These are phyloP conservation scores for Sugiyamaella americana DNA, from an alignment of 805 yeast genomes.

Conservation along the genomic window DNA sequence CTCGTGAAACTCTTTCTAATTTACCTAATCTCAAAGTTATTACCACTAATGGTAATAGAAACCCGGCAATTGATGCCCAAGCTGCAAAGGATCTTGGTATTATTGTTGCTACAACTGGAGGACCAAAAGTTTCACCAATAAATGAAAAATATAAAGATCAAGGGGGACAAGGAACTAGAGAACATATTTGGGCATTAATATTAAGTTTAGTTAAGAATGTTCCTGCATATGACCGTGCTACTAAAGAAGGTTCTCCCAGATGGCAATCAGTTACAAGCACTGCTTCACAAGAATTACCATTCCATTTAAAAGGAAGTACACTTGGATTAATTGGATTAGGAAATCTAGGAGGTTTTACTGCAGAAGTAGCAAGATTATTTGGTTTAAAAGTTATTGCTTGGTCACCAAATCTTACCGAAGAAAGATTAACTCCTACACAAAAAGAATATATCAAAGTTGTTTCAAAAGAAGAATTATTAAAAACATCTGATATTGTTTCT, in stretches of 20 bases:
- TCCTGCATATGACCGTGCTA: slow-evolving; percentile 15
- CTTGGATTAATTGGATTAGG: slow-evolving; percentile 22
- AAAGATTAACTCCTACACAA: slow-evolving; percentile 9
- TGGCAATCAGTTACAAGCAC: slow-evolving; percentile 20
- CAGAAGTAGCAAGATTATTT: slow-evolving; percentile 18
- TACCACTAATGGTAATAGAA: slow-evolving; percentile 20
- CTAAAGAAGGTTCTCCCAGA: slow-evolving; percentile 7
- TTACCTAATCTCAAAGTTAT: slow-evolving; percentile 21
- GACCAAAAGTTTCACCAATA: not conserved
- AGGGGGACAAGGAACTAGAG: slow-evolving; percentile 18
- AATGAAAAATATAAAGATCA: not conserved
- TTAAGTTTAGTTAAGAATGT: slow-evolving; percentile 16
- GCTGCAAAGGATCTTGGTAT: slow-evolving; percentile 19
- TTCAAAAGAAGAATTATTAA: slow-evolving; percentile 17
- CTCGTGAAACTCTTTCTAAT: slow-evolving; percentile 8
- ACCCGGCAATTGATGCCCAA: slow-evolving; percentile 17
- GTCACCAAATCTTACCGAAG: slow-evolving; percentile 20
- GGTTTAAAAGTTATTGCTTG: slow-evolving; percentile 22
- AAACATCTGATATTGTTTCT: slow-evolving; percentile 19
- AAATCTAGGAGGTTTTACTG: slow-evolving; percentile 15
- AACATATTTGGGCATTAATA: slow-evolving; percentile 22
- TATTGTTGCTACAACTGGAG: slow-evolving; percentile 15
- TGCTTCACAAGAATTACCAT: slow-evolving; percentile 10
- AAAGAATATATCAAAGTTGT: slow-evolving; percentile 11
- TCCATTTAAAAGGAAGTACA: slow-evolving; percentile 16